Conservation (phyloP, 208 protist species). For the Lotmaria passim region DNA sequence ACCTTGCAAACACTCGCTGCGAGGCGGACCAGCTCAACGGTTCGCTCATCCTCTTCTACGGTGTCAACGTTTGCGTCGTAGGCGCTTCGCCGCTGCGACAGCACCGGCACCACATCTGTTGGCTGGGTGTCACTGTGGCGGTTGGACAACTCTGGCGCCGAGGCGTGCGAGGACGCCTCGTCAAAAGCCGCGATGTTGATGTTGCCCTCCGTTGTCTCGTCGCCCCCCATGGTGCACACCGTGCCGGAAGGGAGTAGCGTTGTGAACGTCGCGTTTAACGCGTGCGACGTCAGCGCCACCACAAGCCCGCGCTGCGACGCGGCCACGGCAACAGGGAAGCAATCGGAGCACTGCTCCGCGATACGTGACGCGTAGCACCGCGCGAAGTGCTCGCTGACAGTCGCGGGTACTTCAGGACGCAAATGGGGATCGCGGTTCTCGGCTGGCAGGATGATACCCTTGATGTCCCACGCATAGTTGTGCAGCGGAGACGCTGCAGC, state of each 20-base stretch:
- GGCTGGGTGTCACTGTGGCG: background rate
- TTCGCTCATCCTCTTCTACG: too few species aligned
- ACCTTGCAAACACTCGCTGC: too few species aligned
- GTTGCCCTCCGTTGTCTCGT: background rate
- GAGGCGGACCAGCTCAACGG: too few species aligned
- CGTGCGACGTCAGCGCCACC: background rate
- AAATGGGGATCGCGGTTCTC: background rate
- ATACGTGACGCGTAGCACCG: constrained; percentile 4
- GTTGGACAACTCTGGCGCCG: background rate
- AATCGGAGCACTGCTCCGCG: background rate
- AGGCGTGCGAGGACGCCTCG: too few species aligned
- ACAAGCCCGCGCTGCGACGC: constrained; percentile 7
- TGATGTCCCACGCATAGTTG: constrained; percentile 12
- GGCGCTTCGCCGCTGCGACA: too few species aligned
- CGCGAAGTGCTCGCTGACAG: constrained; percentile 7
- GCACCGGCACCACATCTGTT: background rate
- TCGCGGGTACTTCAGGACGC: background rate
- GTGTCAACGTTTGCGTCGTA: too few species aligned
- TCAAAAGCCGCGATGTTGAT: too few species aligned
- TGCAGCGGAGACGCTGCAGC: background rate
- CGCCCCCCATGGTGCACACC: background rate
- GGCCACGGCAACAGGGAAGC: constrained; percentile 7
- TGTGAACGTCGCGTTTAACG: background rate
- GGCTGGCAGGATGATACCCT: background rate
- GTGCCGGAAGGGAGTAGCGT: constrained; percentile 5